These are phyloP conservation scores for Nemania diffusa DNA, from an alignment of 2,329 filamentous ascomycete species.

Conservation along the genomic window DNA sequence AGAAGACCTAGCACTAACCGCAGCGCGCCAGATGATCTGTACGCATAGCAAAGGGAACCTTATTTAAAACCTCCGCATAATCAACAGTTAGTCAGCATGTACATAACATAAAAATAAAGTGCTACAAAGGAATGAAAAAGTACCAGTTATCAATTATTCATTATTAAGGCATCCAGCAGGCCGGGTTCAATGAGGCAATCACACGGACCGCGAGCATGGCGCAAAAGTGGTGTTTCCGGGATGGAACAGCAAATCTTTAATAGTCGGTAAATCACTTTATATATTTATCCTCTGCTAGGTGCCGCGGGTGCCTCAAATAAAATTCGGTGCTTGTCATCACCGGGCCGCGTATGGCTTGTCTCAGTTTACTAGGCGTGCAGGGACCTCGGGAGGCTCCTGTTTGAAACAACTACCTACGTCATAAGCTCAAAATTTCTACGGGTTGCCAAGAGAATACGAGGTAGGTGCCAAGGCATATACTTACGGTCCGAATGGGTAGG, in stretches of 20 bases:
- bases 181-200: not conserved
- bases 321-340: slow-evolving; percentile 10
- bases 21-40: too few species aligned
- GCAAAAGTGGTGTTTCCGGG: not conserved
- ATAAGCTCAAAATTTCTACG: slow-evolving; percentile 7
- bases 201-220: not conserved
- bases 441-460: not conserved
- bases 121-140: not conserved
- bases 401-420: slow-evolving; percentile 27
- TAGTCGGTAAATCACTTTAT: not conserved
- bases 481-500: too few species aligned
- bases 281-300: not conserved
- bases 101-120: not conserved
- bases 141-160: not conserved
- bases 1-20: too few species aligned
- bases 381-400: slow-evolving; percentile 19
- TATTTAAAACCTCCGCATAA: too few species aligned
- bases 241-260: not conserved
- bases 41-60: too few species aligned
- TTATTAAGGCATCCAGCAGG: not conserved
- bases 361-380: slow-evolving; percentile 24
- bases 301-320: not conserved
- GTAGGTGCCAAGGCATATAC: not conserved
- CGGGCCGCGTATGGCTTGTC: slow-evolving; percentile 22
- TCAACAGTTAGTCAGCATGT: not conserved